Conservation (phyloP, 495 filamentous ascomycete genomes). For the Endocarpon pusillum region DNA sequence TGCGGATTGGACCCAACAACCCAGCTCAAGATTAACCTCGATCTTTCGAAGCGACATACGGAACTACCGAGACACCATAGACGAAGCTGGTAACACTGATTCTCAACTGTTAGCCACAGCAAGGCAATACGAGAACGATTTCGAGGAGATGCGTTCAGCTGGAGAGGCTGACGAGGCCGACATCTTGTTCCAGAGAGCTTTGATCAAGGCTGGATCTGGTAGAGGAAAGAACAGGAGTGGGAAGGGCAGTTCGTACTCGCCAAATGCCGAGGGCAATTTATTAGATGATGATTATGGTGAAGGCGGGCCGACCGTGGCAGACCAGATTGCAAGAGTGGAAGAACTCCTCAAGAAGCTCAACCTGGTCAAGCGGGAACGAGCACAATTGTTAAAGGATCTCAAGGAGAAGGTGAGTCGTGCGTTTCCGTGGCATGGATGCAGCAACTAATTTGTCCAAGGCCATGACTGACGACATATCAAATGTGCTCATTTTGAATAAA, state of each 20-base stretch:
- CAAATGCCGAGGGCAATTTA: conserved; percentile 52
- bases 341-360: conserved; percentile 83
- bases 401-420: conserved; percentile 72
- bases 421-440: neutral
- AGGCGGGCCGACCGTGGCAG: conserved; percentile 56
- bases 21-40: conserved; percentile 71
- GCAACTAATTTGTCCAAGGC: conserved; percentile 36
- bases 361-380: conserved; percentile 74
- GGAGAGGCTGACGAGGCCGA: conserved; percentile 81
- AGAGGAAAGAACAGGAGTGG: conserved; percentile 46
- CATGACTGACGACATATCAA: conserved; percentile 91
- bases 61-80: conserved; percentile 72
- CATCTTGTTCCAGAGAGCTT: conserved; percentile 70
- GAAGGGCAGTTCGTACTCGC: conserved; percentile 37
- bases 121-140: conserved; percentile 66
- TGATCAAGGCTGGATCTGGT: conserved; percentile 45
- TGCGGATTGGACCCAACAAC: conserved; percentile 90
- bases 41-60: conserved; percentile 75
- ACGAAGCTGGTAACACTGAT: conserved; percentile 80
- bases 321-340: conserved; percentile 80
- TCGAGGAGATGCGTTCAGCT: conserved; percentile 88
- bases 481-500: conserved; percentile 92
- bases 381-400: conserved; percentile 84
- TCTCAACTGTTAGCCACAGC: conserved; percentile 69
- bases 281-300: conserved; percentile 86